These are phyloP conservation scores for Carex cristatella DNA, from an alignment of 176 grass and related monocot genomes.

Conservation along the genomic window DNA sequence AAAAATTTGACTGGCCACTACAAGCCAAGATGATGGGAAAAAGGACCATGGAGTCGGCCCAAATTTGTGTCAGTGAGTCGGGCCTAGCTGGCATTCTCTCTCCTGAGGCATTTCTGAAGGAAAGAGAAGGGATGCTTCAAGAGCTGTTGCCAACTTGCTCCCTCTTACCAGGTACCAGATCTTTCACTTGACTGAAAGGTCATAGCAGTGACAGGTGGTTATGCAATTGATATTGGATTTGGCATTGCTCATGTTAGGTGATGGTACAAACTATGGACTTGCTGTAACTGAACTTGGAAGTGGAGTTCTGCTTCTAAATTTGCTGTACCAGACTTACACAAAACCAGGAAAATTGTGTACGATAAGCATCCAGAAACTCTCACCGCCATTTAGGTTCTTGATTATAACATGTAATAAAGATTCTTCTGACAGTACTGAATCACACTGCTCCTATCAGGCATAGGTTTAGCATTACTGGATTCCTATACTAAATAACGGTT, in stretches of 20 bases:
- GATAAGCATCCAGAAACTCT: neutral
- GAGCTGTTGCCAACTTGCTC: conserved; percentile 39
- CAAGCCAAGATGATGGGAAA: conserved; percentile 99
- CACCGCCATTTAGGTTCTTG: neutral
- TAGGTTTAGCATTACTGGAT: neutral
- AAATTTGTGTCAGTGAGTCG: conserved; percentile 65
- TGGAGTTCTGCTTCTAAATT: neutral
- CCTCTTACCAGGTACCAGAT: neutral
- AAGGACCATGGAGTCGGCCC: conserved; percentile 67
- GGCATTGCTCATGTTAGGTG: neutral
- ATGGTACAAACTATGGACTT: neutral
- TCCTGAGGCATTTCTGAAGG: conserved; percentile 66
- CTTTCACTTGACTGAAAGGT: neutral
- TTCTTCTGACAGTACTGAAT: neutral
- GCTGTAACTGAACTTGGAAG: neutral
- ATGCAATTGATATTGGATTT: neutral
- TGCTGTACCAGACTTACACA: neutral
- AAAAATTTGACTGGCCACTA: conserved; percentile 84
- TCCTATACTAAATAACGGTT: neutral
- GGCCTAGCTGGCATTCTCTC: conserved; percentile 64
- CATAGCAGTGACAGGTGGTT: neutral
- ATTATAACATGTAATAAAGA: neutral
- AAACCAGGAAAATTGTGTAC: neutral
- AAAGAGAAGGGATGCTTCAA: conserved; percentile 82
- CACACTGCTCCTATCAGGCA: neutral